A percentile compares a stretch with the other conserved stretches of the same genome.
phyloP scores from a whole-genome alignment of 2,329 filamentous ascomycete species.

The Colletotrichum sp. region DNA sequence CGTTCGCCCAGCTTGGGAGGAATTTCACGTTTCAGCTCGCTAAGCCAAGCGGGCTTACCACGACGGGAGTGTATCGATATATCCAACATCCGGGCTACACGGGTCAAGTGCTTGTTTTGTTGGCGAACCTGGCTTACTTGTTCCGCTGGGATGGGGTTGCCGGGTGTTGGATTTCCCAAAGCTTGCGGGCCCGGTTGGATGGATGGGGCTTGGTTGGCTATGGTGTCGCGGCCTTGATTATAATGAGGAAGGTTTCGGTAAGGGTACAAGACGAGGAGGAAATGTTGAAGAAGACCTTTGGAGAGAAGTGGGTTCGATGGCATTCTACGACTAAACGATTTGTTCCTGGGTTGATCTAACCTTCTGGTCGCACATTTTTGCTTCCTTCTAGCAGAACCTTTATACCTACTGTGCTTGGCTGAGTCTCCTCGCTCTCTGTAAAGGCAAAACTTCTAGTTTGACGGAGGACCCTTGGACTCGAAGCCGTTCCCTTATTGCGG shows the following conservation, averaged over 20 bases:
- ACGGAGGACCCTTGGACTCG: neutral
- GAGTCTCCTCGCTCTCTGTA: neutral
- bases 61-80: neutral
- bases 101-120: rapidly evolving
- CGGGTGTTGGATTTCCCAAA: neutral
- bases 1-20: neutral
- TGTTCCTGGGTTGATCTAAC: neutral
- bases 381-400: neutral
- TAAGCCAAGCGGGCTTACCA: neutral
- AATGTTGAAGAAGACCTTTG: neutral
- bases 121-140: neutral
- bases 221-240: neutral
- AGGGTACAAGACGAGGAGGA: neutral
- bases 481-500: neutral
- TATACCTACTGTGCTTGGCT: neutral
- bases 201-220: neutral
- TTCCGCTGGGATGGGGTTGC: neutral
- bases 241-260: neutral
- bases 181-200: neutral
- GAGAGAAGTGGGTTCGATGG: neutral
- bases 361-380: neutral
- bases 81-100: neutral
- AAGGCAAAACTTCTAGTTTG: rapidly evolving
- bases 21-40: neutral
- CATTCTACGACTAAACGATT: neutral